Evolutionary conservation across 1,284 basidiomycete species (phyloP).

Genomic region (Fomes fomentarius): DNA sequence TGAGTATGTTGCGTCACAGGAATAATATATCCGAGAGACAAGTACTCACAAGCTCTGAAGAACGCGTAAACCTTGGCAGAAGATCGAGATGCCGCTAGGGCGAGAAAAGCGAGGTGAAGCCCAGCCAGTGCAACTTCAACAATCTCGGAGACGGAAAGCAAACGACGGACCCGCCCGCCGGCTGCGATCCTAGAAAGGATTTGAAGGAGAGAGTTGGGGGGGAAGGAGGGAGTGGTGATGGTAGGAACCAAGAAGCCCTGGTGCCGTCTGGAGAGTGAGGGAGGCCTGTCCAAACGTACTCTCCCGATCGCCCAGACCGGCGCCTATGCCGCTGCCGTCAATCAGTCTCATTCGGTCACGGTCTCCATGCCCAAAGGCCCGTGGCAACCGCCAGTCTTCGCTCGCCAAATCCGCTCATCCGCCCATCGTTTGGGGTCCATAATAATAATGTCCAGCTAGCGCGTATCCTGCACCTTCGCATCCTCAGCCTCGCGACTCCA

Average conservation of each 20-base stretch:
- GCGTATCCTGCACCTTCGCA: too few species aligned
- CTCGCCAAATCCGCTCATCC: not conserved
- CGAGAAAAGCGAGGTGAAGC: conserved; percentile 34
- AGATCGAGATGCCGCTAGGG: conserved; percentile 49
- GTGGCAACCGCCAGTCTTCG: not conserved
- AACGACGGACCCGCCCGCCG: conserved; percentile 54
- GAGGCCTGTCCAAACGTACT: conserved; percentile 3
- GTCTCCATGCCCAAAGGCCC: conserved; percentile 1
- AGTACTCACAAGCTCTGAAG: conserved; percentile 22
- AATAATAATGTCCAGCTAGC: too few species aligned
- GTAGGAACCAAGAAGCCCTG: conserved; percentile 25
- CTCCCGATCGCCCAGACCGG: not conserved
- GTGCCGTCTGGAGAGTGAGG: conserved; percentile 8
- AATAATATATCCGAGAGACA: not conserved
- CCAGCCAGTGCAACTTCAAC: conserved; percentile 33
- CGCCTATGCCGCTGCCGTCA: not conserved
- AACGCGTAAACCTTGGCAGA: conserved; percentile 30
- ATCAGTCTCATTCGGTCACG: not conserved
- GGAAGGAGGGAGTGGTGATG: conserved; percentile 18
- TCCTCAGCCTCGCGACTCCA: not conserved
- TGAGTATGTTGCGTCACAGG: conserved; percentile 6
- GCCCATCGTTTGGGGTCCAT: too few species aligned
- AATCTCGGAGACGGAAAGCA: conserved; percentile 22
- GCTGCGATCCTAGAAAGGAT: conserved; percentile 35
- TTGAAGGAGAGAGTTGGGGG: conserved; percentile 28